Evolutionary conservation across 208 protist species (phyloP).

Genomic region (Wallacemonas sp.): DNA sequence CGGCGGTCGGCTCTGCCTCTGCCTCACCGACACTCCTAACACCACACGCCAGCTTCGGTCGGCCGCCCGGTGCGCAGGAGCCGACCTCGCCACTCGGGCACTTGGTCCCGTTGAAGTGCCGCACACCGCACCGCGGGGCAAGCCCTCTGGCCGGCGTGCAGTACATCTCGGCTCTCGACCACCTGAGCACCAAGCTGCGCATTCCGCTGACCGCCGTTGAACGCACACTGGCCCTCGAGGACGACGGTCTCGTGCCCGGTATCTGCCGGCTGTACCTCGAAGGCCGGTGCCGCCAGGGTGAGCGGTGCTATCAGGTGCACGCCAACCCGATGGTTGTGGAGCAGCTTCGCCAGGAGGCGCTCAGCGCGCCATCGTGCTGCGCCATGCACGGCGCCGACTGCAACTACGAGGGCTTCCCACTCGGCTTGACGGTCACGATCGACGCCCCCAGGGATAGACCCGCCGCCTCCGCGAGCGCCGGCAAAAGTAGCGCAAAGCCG

Average conservation of each 20-base stretch:
- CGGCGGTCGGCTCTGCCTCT: too few relatives aligned
- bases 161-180: constrained; percentile 75
- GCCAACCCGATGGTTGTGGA: constrained; percentile 58
- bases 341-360: constrained; percentile 59
- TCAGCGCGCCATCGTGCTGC: constrained; percentile 73
- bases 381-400: constrained; percentile 70
- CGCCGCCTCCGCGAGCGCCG: neutral
- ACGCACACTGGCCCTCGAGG: constrained; percentile 72
- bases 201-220: constrained; percentile 69
- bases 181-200: constrained; percentile 78
- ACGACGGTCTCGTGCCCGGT: constrained; percentile 78
- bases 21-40: too few relatives aligned
- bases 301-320: constrained; percentile 85
- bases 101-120: constrained; percentile 4
- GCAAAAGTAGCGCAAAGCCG: constrained; percentile 11
- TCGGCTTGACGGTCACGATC: constrained; percentile 72
- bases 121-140: neutral
- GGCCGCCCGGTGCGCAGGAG: neutral
- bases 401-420: constrained; percentile 65
- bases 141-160: neutral
- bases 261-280: constrained; percentile 83
- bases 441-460: constrained; percentile 29
- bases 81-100: neutral
- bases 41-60: neutral
- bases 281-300: constrained; percentile 70